Base-by-base conservation (phyloP, 2,329 filamentous ascomycete species). In the Penicillium sp. region DNA sequence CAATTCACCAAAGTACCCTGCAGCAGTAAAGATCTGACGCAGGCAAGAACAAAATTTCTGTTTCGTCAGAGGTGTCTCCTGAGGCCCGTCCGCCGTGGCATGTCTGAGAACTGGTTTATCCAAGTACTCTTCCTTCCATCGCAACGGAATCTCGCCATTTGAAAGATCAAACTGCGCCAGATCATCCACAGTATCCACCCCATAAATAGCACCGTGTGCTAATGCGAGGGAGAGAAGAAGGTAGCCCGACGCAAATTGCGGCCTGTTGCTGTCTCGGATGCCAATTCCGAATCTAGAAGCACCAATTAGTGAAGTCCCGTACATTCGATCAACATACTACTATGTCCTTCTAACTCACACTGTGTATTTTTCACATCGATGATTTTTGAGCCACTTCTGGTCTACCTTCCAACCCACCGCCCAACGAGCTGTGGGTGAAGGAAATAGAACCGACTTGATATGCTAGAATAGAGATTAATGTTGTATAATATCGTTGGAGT, bases 281-380 rank as follows among this genome's bases (percentile, higher is more conserved):
- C 44, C 37, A 5, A 47, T 47, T 29, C 44, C 44, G 30, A 47
- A 47, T 30, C 44, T 47, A 39, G 41, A 40, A 33, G 35, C 2
- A 33, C n/a, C 3, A n/a, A 40, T 31, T 19, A 31, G 3, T 12
- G 7, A 33, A 46, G 27, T 18, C 14, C 38, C 6, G 25, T 29
- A 30, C 30, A 40, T 18, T 13, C 11, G 11, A 40, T 18, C 29
- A 39, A 9, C 2, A 40, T 40, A 30, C 38, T 2, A 40, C 25
- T 40, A 18, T 7, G 2, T 4, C 7, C 13, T 38, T 38, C n/a
- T 27, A 14, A 34, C 44, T 40, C 16, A 47, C 30, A 47, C 22
- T 22, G 11, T 47, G 4, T 47, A 41, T 22, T 47, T 12, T 47
- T 9, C 2, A 41, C 25, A 30, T 40, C 44, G 36, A 41, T 13